These are phyloP conservation scores for Pseudogymnoascus sp. DNA, from an alignment of 2,329 filamentous ascomycete species.

Conservation along the genomic window DNA sequence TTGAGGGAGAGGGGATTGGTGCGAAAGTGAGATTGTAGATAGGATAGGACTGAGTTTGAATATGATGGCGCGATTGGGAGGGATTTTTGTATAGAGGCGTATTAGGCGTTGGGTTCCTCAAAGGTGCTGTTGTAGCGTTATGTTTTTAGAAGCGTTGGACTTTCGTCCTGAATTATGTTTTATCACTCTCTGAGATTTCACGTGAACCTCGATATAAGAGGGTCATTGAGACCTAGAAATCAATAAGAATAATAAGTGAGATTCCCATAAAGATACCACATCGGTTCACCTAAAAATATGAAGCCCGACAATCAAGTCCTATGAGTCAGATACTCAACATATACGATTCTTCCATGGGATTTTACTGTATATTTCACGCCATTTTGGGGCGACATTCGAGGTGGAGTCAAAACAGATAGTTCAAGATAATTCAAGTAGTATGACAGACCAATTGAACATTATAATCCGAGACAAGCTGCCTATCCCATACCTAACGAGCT, in stretches of 20 bases:
- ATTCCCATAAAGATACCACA: background rate
- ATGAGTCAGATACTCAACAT: background rate
- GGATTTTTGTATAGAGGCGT: background rate
- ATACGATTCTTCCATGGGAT: background rate
- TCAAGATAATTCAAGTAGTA: background rate
- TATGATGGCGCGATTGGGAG: background rate
- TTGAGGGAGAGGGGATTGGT: conserved; percentile 63
- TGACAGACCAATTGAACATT: conserved; percentile 10
- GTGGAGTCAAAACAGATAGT: background rate
- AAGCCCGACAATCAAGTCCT: background rate
- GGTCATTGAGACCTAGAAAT: background rate
- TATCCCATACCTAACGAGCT: conserved; percentile 10
- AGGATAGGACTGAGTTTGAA: conserved; percentile 17
- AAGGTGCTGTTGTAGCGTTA: background rate
- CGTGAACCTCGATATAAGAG: background rate
- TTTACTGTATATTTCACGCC: background rate
- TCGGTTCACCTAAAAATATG: background rate
- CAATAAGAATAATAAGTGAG: background rate
- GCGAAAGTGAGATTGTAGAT: conserved; percentile 54
- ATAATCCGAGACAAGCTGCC: conserved; percentile 11
- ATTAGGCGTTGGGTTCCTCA: background rate
- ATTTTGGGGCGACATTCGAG: background rate
- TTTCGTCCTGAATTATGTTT: background rate
- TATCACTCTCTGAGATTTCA: background rate
- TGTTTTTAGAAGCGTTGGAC: background rate